Percentiles rank a stretch among this genome's conserved stretches.
Conservation (phyloP, 73 alveolate genomes). For the Paramecium octaurelia region DNA sequence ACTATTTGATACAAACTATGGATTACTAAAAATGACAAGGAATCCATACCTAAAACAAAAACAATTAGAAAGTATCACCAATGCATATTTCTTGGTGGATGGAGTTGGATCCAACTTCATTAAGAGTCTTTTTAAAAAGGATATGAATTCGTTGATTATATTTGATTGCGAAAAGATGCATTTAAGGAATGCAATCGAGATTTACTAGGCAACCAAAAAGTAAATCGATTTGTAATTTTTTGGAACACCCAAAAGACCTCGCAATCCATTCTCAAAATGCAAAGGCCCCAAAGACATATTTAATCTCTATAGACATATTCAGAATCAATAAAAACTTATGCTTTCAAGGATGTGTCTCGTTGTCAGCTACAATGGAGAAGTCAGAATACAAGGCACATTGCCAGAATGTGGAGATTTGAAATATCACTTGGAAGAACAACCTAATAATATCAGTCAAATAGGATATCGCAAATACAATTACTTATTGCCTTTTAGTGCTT, state of each 20-base stretch:
- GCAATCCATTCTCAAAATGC: constrained; percentile 50
- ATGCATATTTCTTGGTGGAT: neutral
- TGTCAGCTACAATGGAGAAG: constrained; percentile 48
- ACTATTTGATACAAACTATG: constrained; percentile 12
- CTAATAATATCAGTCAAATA: neutral
- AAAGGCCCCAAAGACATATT: constrained; percentile 42
- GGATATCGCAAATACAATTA: constrained; percentile 42
- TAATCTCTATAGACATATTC: constrained; percentile 32
- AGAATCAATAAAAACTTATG: constrained; percentile 26
- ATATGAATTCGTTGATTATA: neutral
- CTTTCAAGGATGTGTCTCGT: constrained; percentile 34
- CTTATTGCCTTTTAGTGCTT: constrained; percentile 41
- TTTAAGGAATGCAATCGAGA: constrained; percentile 37
- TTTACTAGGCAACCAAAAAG: constrained; percentile 36
- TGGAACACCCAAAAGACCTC: constrained; percentile 54
- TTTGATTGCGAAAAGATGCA: constrained; percentile 45
- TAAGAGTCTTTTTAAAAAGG: constrained; percentile 31
- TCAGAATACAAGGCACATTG: constrained; percentile 42
- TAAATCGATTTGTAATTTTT: constrained; percentile 13
- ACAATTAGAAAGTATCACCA: neutral
- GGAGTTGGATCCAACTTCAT: constrained; percentile 26
- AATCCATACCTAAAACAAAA: neutral
- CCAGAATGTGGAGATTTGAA: constrained; percentile 6
- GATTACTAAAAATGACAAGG: constrained; percentile 4
- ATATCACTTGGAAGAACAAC: constrained; percentile 26